Conservation (phyloP, 2,329 filamentous ascomycete species). For the Elsinoe arachidis region DNA sequence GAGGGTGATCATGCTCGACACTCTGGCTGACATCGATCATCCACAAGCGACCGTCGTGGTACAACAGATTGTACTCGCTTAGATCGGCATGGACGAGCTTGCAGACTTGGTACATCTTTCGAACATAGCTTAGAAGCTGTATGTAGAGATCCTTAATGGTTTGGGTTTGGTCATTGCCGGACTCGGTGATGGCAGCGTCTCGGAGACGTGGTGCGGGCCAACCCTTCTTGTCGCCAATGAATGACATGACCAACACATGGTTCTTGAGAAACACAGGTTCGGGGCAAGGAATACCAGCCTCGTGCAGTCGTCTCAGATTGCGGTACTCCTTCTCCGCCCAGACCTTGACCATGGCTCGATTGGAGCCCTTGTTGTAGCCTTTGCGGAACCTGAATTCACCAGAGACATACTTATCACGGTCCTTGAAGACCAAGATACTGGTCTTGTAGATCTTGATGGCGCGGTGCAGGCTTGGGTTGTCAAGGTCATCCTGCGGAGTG, state of each 20-base stretch:
- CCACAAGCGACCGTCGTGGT: conserved; percentile 71
- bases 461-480: conserved; percentile 53
- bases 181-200: conserved; percentile 64
- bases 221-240: conserved; percentile 79
- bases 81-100: conserved; percentile 89
- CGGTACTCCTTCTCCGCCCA: conserved; percentile 99
- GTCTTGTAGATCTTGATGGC: conserved; percentile 99
- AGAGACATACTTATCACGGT: conserved; percentile 89
- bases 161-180: conserved; percentile 45
- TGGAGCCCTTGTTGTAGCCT: conserved; percentile 90
- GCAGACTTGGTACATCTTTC: conserved; percentile 86
- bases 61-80: conserved; percentile 96
- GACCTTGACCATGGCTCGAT: conserved; percentile 92
- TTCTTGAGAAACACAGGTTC: conserved; percentile 81
- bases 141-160: conserved; percentile 74
- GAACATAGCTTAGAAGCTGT: conserved; percentile 80
- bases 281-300: conserved; percentile 79
- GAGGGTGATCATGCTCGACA: conserved; percentile 92
- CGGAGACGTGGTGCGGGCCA: conserved; percentile 81
- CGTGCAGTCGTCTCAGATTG: conserved; percentile 76
- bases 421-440: conserved; percentile 93
- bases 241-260: conserved; percentile 93
- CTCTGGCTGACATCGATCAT: conserved; percentile 97
- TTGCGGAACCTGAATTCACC: conserved; percentile 87
- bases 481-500: conserved; percentile 45